Conservation (phyloP, 495 filamentous ascomycete species). For the Aspergillus nanangensis region DNA sequence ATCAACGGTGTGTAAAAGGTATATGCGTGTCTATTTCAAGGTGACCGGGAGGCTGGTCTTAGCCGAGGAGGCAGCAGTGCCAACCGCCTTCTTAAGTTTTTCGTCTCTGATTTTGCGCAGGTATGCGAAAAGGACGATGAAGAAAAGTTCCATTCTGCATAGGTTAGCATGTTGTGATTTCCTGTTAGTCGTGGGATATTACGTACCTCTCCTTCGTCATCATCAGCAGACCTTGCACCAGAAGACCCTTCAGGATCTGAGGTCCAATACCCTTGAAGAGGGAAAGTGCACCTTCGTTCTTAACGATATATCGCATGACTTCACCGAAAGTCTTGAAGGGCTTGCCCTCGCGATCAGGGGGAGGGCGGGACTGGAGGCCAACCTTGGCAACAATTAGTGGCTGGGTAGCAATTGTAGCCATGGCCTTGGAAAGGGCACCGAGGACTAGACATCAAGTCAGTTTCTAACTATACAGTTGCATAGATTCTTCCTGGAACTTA, state of each 20-base stretch:
- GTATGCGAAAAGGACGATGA: constrained; percentile 82
- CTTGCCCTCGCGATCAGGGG: constrained; percentile 77
- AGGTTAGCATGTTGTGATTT: constrained; percentile 20
- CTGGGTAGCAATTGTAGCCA: constrained; percentile 91
- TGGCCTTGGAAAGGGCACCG: constrained; percentile 85
- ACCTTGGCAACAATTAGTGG: constrained; percentile 98
- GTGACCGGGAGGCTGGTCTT: constrained; percentile 42
- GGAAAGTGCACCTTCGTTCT: constrained; percentile 76
- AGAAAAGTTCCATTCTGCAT: constrained; percentile 79
- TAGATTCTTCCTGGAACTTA: constrained; percentile 41
- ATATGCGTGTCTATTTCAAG: constrained; percentile 31
- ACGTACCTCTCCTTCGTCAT: constrained; percentile 97
- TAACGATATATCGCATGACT: constrained; percentile 87
- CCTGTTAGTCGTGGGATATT: not conserved
- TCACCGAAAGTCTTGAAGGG: constrained; percentile 93
- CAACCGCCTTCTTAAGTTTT: constrained; percentile 65
- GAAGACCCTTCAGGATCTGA: constrained; percentile 85
- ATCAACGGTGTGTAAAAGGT: not conserved
- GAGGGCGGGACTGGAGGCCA: constrained; percentile 88
- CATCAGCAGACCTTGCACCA: constrained; percentile 96
- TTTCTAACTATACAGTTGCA: not conserved
- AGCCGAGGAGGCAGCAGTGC: constrained; percentile 32
- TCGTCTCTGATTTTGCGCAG: constrained; percentile 64
- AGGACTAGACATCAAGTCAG: constrained; percentile 55
- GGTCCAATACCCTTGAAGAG: constrained; percentile 97